Conservation (phyloP, 208 protist genomes). For the Trypanosoma theileri region DNA sequence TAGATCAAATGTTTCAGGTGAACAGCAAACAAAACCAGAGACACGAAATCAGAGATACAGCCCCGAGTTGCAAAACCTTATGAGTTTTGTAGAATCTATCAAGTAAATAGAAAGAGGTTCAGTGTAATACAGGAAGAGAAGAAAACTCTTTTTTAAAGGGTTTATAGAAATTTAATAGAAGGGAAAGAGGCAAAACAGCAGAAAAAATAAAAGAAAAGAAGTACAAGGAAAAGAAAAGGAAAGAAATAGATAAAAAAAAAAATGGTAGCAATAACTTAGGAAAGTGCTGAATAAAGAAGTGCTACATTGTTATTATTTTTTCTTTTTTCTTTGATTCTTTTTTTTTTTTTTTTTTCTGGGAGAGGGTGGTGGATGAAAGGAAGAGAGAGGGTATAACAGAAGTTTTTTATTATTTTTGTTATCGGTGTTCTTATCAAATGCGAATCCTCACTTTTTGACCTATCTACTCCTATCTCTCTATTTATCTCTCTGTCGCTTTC, state of each 20-base stretch:
- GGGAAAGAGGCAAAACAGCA: background rate
- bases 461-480: no score
- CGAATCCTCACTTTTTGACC: no score
- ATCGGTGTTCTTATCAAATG: no score
- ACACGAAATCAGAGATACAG: slow-evolving; percentile 16
- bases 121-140: background rate
- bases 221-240: background rate
- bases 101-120: slow-evolving; percentile 3
- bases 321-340: no score
- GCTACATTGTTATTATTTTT: no score
- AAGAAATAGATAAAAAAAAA: background rate
- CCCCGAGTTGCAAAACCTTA: slow-evolving; percentile 17
- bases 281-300: no score
- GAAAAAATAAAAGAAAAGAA: background rate
- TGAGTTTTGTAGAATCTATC: slow-evolving; percentile 28
- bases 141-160: background rate
- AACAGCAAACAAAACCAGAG: background rate
- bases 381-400: no score
- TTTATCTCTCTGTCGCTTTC: no score
- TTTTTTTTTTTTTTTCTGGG: no score
- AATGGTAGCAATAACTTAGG: no score
- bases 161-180: slow-evolving; percentile 1
- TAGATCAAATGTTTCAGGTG: background rate
- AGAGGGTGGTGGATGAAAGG: no score
- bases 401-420: no score